Base-by-base conservation (phyloP, 2,329 filamentous ascomycete species). In the Aspergillus viridinutans region DNA sequence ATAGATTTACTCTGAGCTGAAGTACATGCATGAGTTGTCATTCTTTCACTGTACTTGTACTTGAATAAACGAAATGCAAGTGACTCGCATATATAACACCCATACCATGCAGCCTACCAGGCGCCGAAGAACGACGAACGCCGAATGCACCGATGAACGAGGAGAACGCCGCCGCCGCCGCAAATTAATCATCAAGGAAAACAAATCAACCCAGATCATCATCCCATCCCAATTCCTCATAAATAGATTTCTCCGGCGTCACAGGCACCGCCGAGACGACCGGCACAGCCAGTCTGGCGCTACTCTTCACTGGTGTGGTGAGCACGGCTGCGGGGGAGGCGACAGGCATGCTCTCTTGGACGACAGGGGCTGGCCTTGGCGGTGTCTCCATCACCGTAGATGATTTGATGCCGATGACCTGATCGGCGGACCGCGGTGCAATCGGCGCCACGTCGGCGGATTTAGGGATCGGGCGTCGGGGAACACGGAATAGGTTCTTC, bases 151-250 rank as follows among this genome's bases (percentile, higher is more conserved):
- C 28, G 28, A 29, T 12, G 28, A 12, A 29, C 4, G 28, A 29
- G 28, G 10, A 12, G 10, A 29, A 29, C 10, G 28, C 28, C 4
- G 28, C 14, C 32, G 14, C 14, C 29, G 29, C 10, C 26, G 26
- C 8, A 29, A 29, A 29, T 3, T 4, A 12, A 29, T 12, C 28
- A 29, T 4, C 9, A 3, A 28, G 3, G 9, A 9, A 29, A 32
- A 14, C 9, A 14, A 32, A 17, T 47, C 43, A 47, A 7, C 52
- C 57, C 58, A 64, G 54, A 56, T 76, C 73, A 58, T 77, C 73
- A 58, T 77, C 72, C 77, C 77, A 79, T 52, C 77, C 77, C 51
- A 79, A 58, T 49, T 72, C 67, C 57, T 73, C 73, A 55, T 79
- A 79, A 47, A 79, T 74, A 8, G 75, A 64, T 52, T 72, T 73